phyloP scores from a whole-genome alignment of 768 basidiomycete genomes.

The Kwoniella europaea region DNA sequence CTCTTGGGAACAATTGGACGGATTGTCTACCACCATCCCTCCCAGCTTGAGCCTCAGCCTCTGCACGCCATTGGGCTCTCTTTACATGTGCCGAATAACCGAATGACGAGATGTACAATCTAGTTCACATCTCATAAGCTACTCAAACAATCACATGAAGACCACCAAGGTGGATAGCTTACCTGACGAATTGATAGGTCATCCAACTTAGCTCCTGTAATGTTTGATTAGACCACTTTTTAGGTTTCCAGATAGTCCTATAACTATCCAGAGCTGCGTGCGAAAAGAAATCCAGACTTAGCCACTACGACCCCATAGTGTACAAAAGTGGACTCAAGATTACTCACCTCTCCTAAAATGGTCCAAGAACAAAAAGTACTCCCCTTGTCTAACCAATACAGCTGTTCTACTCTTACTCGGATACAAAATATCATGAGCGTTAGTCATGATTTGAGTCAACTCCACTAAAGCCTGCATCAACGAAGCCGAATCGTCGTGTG shows the following conservation, averaged over 20 bases:
- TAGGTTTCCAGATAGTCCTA: slow-evolving; percentile 36
- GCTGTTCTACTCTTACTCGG: slow-evolving; percentile 46
- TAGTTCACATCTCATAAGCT: not conserved
- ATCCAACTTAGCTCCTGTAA: slow-evolving; percentile 45
- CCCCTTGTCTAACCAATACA: slow-evolving; percentile 49
- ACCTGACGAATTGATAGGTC: slow-evolving; percentile 47
- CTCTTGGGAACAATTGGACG: slow-evolving; percentile 49
- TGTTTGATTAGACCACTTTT: slow-evolving; percentile 33
- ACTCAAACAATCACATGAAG: not conserved
- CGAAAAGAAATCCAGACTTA: not conserved
- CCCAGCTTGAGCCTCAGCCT: slow-evolving; percentile 28
- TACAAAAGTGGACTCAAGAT: not conserved
- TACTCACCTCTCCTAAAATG: slow-evolving; percentile 41
- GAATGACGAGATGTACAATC: slow-evolving; percentile 45
- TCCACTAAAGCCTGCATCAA: slow-evolving; percentile 50
- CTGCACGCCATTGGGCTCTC: slow-evolving; percentile 41
- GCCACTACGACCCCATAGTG: slow-evolving; percentile 25
- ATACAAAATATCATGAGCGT: slow-evolving; percentile 55
- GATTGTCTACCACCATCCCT: slow-evolving; percentile 17
- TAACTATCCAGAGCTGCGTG: slow-evolving; percentile 34
- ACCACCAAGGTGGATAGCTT: too few relatives aligned
- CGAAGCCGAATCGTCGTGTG: slow-evolving; percentile 43
- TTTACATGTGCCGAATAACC: slow-evolving; percentile 51
- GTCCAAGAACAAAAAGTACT: slow-evolving; percentile 37
- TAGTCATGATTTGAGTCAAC: slow-evolving; percentile 56